Evolutionary conservation across 139 green algal genomes (phyloP), one percentile per base, ranked within the genome.

Genomic region (Micractinium sp.): DNA sequence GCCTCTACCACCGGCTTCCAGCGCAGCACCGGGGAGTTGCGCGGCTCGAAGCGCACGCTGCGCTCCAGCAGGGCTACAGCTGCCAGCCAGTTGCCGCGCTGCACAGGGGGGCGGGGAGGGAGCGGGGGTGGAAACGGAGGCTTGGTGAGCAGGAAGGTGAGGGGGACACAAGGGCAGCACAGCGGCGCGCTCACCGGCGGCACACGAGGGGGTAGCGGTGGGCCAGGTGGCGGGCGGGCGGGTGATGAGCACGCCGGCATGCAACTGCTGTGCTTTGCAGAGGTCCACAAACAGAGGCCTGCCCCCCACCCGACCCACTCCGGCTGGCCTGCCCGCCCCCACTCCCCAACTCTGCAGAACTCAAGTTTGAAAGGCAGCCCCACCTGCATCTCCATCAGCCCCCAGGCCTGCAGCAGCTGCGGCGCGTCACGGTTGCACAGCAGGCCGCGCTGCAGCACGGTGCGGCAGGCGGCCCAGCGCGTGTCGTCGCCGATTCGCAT

Each of bases 41-140:
- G 61, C 0, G 93, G 91, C 78, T 95, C 93, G 31, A 90, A 75
- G 33, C 31, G 22, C 7, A 92, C 93, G 53, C 76, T 89, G 29
- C 94, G 91, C 61, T 97, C 95, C 27, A 97, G 82, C 86, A 98
- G 85, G 75, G 90, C 90, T 0, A 97, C 84, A 0, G 96, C 95
- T 25, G 94, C 93, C 60, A 95, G 87, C 75, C 92, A 87, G 87
- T 98, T 98, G 88, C 94, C 93, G 12, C 89, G 90, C 86, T 97
- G 94, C 35, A 98, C n/a, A n/a, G n/a, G n/a, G 9, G 61, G 35
- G 20, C 2, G 19, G 20, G 33, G 0, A n/a, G 56, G 18, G n/a
- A 33, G 56, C 35, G 35, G 82, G 82, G 23, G 82, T 25, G 29
- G 35, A 38, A 20, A n/a, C n/a, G n/a, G n/a, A n/a, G n/a, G n/a